Evolutionary conservation across 345 rosid species (phyloP).

Genomic region (Heritiera fomes): DNA sequence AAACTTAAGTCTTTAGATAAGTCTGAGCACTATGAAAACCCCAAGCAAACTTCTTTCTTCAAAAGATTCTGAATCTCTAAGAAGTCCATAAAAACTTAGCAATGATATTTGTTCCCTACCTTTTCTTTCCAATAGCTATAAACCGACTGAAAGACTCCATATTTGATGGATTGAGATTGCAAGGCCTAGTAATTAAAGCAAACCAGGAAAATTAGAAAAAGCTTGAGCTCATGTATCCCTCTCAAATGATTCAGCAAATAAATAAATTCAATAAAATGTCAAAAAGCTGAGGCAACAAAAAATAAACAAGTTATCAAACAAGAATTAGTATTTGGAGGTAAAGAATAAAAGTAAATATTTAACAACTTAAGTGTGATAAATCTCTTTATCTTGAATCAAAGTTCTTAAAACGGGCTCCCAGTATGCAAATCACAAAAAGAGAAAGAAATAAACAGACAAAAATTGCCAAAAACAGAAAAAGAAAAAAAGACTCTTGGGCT

Average conservation of each 20-base stretch:
- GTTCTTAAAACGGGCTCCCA: background rate
- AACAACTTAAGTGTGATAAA: background rate
- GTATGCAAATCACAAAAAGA: background rate
- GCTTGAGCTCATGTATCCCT: background rate
- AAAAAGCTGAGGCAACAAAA: background rate
- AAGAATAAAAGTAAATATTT: background rate
- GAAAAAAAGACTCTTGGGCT: background rate
- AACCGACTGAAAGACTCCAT: slow-evolving; percentile 69
- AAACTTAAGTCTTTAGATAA: background rate
- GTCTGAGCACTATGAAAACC: background rate
- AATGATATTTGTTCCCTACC: slow-evolving; percentile 42
- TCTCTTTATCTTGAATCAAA: background rate
- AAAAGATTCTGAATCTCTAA: slow-evolving; percentile 10
- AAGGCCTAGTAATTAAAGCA: slow-evolving; percentile 55
- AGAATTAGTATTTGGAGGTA: background rate
- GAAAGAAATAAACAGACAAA: slow-evolving; percentile 7
- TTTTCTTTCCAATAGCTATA: slow-evolving; percentile 91
- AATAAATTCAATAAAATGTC: background rate
- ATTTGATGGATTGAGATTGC: slow-evolving; percentile 61
- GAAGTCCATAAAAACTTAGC: slow-evolving; percentile 11
- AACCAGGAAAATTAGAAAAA: slow-evolving; percentile 15
- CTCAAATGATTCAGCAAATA: slow-evolving; percentile 11
- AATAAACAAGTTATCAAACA: background rate
- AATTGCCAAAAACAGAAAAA: background rate
- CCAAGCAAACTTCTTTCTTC: background rate